Base-by-base conservation (phyloP, 345 rosid genomes). In the Aquilaria malaccensis region DNA sequence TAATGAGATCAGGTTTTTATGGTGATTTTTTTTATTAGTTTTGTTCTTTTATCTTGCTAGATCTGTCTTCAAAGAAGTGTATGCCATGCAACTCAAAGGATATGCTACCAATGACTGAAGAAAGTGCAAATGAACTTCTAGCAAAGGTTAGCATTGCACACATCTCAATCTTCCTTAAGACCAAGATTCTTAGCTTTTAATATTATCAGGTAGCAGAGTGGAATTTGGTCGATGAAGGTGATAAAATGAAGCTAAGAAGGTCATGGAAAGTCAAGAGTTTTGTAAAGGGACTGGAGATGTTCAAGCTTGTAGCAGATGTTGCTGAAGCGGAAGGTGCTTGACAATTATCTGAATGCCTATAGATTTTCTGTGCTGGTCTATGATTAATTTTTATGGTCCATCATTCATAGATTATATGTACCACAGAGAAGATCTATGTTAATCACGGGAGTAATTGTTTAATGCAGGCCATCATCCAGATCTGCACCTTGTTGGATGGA, bases 401-500 rank as follows among this genome's bases (percentile, higher is more conserved):
- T 65, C 2, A 11, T 33, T 15, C 50, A 32, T 48, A 45, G 53
- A 11, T 56, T 32, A 5, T 37, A 37, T 37, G 43, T 37, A 37
- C 43, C 43, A 9, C 2, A 37, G 43, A 37, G 7, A 37, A 37
- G 43, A 37, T 45, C 54, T 10, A 22, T 15, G 4, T 53, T 5
- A 22, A 59, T 50, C 37, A 70, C 58, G 15, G 70, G 46, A 58
- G 45, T 31, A 33, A 61, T 50, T 3, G 63, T 41, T 63, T 60
- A 45, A 49, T 79, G 83, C 83, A 90, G 97, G 96, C 65, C 97
- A 94, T 81, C 99, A 86, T 80, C 99, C 97, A 45, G 95, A 94
- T 76, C 85, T 94, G 73, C 99, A 94, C 83, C 95, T 94, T 60
- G 91, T 88, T 10, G 93, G 96, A 67, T 94, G 99, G 99, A 94